Base-by-base conservation (phyloP, 768 basidiomycete species). In the Mycena maculata region DNA sequence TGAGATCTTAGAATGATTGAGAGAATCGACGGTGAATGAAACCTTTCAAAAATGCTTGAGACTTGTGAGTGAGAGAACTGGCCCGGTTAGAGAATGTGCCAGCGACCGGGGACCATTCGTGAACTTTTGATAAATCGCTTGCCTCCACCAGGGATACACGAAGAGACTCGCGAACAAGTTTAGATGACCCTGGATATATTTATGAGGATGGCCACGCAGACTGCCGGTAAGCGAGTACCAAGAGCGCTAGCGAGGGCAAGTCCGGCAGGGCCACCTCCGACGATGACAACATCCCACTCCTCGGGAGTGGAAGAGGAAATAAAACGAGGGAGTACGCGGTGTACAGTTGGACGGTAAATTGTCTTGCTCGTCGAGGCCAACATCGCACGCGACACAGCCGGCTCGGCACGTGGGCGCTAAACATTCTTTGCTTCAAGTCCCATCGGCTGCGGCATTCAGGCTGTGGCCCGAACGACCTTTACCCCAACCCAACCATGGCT, bases 231-330 rank as follows among this genome's bases (percentile, higher is more conserved):
- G 44, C n/a, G 27, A 23, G 77, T 75, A 97, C 96, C 87, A 9
- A 99, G 83, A 36, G 95, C 94, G 74, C 88, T 89, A 4, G 95
- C 96, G 38, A 99, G 81, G 15, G 96, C 92, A 42, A 99, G 85
- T 4, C 98, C 98, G 5, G 88, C 94, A 27, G 95, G 96, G 2
- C 96, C 97, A 28, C 94, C 98, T 20, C 98, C 97, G 27, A 99
- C 94, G 72, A 99, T 93, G 23, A 97, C 93, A 36, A 99, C 85
- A 76, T 99, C 98, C 70, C 86, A 90, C 39, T 92, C 86, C 65
- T 87, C 80, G 77, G 59, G n/a, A 38, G 61, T 28, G 4, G 54
- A 53, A 11, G 63, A 68, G 25, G 60, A 71, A 12, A 68, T 20
- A 28, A 58, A n/a, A 11, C 69, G 66, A 33, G 28, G 33, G n/a